phyloP scores from a whole-genome alignment of 1,139 yeast species.

The Candida sanyaensis region DNA sequence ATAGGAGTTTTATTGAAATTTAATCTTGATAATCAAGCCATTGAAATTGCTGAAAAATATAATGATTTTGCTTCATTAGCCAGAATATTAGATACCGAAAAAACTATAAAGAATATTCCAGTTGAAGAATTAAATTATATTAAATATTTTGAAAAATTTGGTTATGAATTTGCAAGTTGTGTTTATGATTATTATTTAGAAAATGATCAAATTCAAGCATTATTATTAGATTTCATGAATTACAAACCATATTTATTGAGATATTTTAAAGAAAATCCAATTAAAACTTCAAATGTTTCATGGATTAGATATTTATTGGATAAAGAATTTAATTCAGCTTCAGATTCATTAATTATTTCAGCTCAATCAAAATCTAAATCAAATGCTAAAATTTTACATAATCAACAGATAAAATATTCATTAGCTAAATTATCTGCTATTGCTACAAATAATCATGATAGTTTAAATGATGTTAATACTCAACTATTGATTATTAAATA shows the following conservation, averaged over 20 bases:
- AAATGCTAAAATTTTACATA: constrained; percentile 41
- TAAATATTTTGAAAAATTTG: constrained; percentile 60
- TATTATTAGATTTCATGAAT: constrained; percentile 60
- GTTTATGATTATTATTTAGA: constrained; percentile 63
- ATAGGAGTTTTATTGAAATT: constrained; percentile 50
- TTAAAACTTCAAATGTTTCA: constrained; percentile 56
- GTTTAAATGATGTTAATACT: constrained; percentile 10
- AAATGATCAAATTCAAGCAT: constrained; percentile 51
- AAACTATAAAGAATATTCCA: constrained; percentile 21
- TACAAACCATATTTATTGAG: constrained; percentile 50
- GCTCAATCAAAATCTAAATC: constrained; percentile 29
- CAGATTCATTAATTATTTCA: constrained; percentile 44
- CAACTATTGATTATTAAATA: constrained; percentile 13
- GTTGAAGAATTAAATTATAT: constrained; percentile 32
- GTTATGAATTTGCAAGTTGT: constrained; percentile 67
- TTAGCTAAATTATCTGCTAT: constrained; percentile 63
- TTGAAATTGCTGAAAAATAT: constrained; percentile 66
- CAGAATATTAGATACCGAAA: constrained; percentile 59
- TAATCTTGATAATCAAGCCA: constrained; percentile 53
- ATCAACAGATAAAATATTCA: constrained; percentile 61
- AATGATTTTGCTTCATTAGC: constrained; percentile 67
- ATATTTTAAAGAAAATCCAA: constrained; percentile 51
- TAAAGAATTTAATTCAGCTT: constrained; percentile 52
- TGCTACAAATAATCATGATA: constrained; percentile 22
- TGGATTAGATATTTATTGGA: constrained; percentile 73